Conservation (phyloP, 2,329 filamentous ascomycete genomes). For the Cyphellophora europaea region DNA sequence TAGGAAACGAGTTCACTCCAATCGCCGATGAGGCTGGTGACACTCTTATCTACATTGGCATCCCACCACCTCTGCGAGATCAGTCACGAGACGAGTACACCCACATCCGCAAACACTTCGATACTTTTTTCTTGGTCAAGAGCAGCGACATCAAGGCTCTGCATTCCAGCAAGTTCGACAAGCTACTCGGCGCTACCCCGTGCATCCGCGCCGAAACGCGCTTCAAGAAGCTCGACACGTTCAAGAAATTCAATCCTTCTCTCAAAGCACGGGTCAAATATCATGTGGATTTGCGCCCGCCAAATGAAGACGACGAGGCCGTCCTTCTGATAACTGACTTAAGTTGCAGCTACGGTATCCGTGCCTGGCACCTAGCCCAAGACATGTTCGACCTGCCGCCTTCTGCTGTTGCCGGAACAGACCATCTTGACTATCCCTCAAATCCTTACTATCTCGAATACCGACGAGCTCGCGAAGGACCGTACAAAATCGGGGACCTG, state of each 20-base stretch:
- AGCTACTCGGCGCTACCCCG: slow-evolving; percentile 22
- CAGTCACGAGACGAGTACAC: slow-evolving; percentile 11
- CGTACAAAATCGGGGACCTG: slow-evolving; percentile 1
- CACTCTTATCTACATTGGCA: slow-evolving; percentile 29
- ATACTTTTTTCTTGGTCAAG: slow-evolving; percentile 23
- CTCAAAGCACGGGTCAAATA: slow-evolving; percentile 40
- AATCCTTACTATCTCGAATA: slow-evolving; percentile 1
- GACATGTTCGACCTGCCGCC: slow-evolving; percentile 29
- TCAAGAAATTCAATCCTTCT: slow-evolving; percentile 4
- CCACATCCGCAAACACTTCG: slow-evolving; percentile 14
- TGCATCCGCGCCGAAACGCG: slow-evolving; percentile 13
- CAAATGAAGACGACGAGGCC: slow-evolving; percentile 52
- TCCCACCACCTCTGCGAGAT: slow-evolving; percentile 17
- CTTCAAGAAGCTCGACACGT: slow-evolving; percentile 8
- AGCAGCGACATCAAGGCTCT: slow-evolving; percentile 23
- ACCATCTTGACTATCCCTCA: slow-evolving; percentile 27
- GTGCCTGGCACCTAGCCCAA: slow-evolving; percentile 43
- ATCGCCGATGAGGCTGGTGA: slow-evolving; percentile 22
- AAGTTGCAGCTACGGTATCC: slow-evolving; percentile 47
- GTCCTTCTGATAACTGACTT: slow-evolving; percentile 50
- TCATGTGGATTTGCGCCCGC: slow-evolving; percentile 55
- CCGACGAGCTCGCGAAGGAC: background rate
- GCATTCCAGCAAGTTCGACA: slow-evolving; percentile 23
- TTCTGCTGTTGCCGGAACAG: slow-evolving; percentile 37
- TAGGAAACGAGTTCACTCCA: slow-evolving; percentile 15